phyloP scores from a whole-genome alignment of 805 yeast genomes.

The Blastobotrys attinorum region DNA sequence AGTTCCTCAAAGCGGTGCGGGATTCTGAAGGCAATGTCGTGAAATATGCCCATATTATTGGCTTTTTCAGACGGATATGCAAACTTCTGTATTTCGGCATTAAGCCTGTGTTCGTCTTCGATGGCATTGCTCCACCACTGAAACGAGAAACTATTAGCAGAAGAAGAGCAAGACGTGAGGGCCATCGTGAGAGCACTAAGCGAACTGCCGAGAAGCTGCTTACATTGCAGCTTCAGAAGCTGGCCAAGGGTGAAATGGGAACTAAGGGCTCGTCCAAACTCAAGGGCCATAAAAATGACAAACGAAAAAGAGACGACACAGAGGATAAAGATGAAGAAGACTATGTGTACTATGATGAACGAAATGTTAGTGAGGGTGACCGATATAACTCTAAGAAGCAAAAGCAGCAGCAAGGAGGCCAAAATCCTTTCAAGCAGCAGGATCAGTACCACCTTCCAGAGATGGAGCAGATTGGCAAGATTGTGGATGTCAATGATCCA shows the following conservation, averaged over 20 bases:
- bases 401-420: too few relatives aligned
- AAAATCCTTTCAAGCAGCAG: slow-evolving; percentile 41
- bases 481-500: slow-evolving; percentile 49
- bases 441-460: slow-evolving; percentile 88
- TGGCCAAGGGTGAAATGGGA: slow-evolving; percentile 3
- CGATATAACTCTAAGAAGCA: not conserved
- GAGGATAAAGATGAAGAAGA: slow-evolving; percentile 15
- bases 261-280: slow-evolving; percentile 2
- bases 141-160: slow-evolving; percentile 70
- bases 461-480: slow-evolving; percentile 40
- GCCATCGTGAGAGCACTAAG: slow-evolving; percentile 58
- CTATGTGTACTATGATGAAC: slow-evolving; percentile 29
- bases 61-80: slow-evolving; percentile 90
- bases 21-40: slow-evolving; percentile 74
- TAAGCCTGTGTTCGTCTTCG: slow-evolving; percentile 84
- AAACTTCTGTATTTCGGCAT: slow-evolving; percentile 82
- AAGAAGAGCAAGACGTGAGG: slow-evolving; percentile 68
- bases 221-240: slow-evolving; percentile 52
- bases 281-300: too few relatives aligned
- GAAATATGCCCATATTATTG: slow-evolving; percentile 81
- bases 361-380: slow-evolving; percentile 22
- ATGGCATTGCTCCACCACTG: slow-evolving; percentile 86
- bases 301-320: slow-evolving; percentile 1
- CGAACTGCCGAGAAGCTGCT: slow-evolving; percentile 74
- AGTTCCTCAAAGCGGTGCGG: slow-evolving; percentile 89